A percentile compares a stretch with the other conserved stretches of the same genome.
phyloP scores from a whole-genome alignment of 805 yeast genomes.

The Cyberlindnera euphorbiae region DNA sequence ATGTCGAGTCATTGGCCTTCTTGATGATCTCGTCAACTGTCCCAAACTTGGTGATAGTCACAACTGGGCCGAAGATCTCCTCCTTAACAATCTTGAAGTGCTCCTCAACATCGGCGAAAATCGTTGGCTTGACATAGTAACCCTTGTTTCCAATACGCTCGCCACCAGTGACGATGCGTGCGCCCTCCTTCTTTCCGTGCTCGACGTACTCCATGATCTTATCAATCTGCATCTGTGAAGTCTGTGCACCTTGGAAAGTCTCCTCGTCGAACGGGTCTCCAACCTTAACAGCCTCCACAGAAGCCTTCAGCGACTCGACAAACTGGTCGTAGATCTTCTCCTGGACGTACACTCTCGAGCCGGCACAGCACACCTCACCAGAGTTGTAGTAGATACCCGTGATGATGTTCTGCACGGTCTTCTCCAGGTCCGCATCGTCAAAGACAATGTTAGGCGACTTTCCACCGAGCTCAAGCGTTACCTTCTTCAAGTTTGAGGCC shows the following conservation, averaged over 20 bases:
- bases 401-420: conserved; percentile 62
- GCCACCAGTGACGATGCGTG: conserved; percentile 78
- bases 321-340: conserved; percentile 66
- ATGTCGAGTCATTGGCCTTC: conserved; percentile 70
- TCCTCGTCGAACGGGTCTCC: conserved; percentile 77
- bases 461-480: conserved; percentile 84
- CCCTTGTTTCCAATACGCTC: conserved; percentile 66
- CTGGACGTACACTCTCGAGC: conserved; percentile 82
- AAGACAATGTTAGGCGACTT: conserved; percentile 85
- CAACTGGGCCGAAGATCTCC: conserved; percentile 91
- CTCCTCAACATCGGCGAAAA: conserved; percentile 76
- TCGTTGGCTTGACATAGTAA: conserved; percentile 74
- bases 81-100: conserved; percentile 74
- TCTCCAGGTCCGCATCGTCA: conserved; percentile 64
- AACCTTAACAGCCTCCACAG: conserved; percentile 50
- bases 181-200: conserved; percentile 63
- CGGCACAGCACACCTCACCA: conserved; percentile 93
- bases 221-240: conserved; percentile 60
- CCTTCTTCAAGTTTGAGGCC: conserved; percentile 69
- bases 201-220: conserved; percentile 61
- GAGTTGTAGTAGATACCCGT: conserved; percentile 82
- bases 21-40: conserved; percentile 70
- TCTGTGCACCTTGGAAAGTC: conserved; percentile 72
- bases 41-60: conserved; percentile 67
- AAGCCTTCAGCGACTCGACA: conserved; percentile 48